A percentile compares a stretch with the other conserved stretches of the same genome.
These are phyloP conservation scores for Ophiosphaerella herpotricha DNA, from an alignment of 2,329 filamentous ascomycete species.

Conservation along the genomic window DNA sequence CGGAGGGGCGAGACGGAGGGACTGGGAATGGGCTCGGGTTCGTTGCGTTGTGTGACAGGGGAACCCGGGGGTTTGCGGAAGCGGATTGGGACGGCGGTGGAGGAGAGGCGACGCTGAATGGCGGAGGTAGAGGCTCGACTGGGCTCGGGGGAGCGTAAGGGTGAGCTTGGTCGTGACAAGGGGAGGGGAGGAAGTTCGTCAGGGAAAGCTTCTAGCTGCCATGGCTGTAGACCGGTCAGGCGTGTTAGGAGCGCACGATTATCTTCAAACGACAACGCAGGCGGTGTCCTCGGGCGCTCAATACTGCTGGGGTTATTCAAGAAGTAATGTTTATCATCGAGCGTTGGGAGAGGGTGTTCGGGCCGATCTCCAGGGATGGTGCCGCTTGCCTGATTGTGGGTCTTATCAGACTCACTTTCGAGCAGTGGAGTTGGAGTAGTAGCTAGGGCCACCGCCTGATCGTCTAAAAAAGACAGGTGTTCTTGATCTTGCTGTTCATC, in stretches of 20 bases:
- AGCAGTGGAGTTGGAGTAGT: constrained; percentile 49
- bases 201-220: constrained; percentile 41
- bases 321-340: constrained; percentile 29
- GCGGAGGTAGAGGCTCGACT: constrained; percentile 19
- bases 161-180: constrained; percentile 36
- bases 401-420: constrained; percentile 41
- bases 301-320: constrained; percentile 21
- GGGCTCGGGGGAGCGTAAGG: constrained; percentile 31
- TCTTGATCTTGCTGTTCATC: constrained; percentile 41
- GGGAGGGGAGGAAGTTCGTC: constrained; percentile 43
- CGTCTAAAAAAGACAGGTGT: constrained; percentile 66
- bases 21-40: constrained; percentile 31
- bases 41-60: constrained; percentile 49
- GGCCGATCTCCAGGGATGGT: constrained; percentile 41
- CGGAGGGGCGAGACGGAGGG: constrained; percentile 49
- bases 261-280: constrained; percentile 37
- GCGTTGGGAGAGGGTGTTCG: constrained; percentile 34
- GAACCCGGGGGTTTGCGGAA: constrained; percentile 56
- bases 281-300: constrained; percentile 37
- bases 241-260: constrained; percentile 38
- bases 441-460: constrained; percentile 61
- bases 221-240: constrained; percentile 43
- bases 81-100: constrained; percentile 60
- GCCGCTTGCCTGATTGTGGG: constrained; percentile 27
- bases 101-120: constrained; percentile 32